A percentile compares a stretch with the other conserved stretches of the same genome.
These are phyloP conservation scores for Silene conica DNA, from an alignment of 148 eudicot species.

Conservation along the genomic window DNA sequence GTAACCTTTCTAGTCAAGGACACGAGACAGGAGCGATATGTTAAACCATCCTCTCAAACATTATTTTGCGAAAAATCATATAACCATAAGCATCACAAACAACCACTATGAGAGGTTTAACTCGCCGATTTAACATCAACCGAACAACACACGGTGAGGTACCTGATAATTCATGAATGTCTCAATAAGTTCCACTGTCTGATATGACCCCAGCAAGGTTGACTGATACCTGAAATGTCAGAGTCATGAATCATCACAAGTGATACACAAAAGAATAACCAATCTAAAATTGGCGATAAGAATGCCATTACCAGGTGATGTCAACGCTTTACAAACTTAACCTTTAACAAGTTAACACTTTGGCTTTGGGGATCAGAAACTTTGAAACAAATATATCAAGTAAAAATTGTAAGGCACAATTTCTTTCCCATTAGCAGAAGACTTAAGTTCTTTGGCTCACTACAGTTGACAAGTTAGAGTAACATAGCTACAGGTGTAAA, in stretches of 20 bases:
- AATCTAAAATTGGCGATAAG: neutral
- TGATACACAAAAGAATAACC: neutral
- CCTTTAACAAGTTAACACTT: neutral
- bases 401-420: neutral
- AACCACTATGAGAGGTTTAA: neutral
- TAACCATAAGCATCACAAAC: neutral
- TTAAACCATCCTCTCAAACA: neutral
- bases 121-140: neutral
- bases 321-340: neutral
- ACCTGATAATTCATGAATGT: constrained; percentile 99
- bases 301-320: neutral
- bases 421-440: neutral
- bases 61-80: neutral
- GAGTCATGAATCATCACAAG: constrained; percentile 4
- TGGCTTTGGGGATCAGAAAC: neutral
- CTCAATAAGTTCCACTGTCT: constrained; percentile 85
- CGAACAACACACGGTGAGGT: neutral
- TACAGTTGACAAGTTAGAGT: no score
- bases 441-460: neutral
- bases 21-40: neutral
- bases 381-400: neutral
- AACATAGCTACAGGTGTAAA: no score
- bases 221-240: constrained; percentile 80
- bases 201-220: constrained; percentile 77
- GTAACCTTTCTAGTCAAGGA: no score